Base-by-base conservation (phyloP, 2,329 filamentous ascomycete genomes). In the Podosphaera xanthii region DNA sequence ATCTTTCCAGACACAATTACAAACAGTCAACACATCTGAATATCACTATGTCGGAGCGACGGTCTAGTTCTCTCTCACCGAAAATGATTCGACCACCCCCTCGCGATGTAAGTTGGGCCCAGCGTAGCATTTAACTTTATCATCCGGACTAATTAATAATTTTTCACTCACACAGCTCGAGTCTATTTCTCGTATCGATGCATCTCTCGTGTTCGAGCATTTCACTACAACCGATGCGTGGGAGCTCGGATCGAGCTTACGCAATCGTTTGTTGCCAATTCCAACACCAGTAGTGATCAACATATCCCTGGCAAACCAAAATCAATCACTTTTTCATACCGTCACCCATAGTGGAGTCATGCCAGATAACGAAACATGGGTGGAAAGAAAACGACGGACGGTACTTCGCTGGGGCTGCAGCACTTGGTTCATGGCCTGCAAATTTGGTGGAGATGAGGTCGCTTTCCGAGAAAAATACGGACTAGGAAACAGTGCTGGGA, bases 281-380 rank as follows among this genome's bases (percentile, higher is more conserved):
- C 66, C 75, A 6, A 75, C 76, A 53, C 75, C 82, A 0, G 75
- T 76, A 31, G 72, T 86, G 40, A 78, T 87, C 66, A 79, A 79
- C 67, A 85, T 87, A 70, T 73, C 77, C 38, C 75, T 82, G 14
- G 73, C 79, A 60, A 77, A 78, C 66, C 71, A 70, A 64, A 69
- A 71, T 56, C 83, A 85, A 65, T 73, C 80, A 1, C 71, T 91
- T 30, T 91, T 88, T 74, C 85, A 89, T 68, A 74, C 76, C 60
- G 80, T 78, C 3, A 84, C 82, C 0, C 86, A 86, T 5, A 49
- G 34, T 7, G 55, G 55, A 9, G 79, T 81, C 3, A 74, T 77
- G 61, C 83, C 85, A 0, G 87, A 91, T 69, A 84, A 86, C 66
- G 82, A 86, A 68, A 71, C 71, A 35, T 87, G 83, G 84, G 82